These are phyloP conservation scores for Hypericum perforatum DNA, from an alignment of 345 rosid species.

Conservation along the genomic window DNA sequence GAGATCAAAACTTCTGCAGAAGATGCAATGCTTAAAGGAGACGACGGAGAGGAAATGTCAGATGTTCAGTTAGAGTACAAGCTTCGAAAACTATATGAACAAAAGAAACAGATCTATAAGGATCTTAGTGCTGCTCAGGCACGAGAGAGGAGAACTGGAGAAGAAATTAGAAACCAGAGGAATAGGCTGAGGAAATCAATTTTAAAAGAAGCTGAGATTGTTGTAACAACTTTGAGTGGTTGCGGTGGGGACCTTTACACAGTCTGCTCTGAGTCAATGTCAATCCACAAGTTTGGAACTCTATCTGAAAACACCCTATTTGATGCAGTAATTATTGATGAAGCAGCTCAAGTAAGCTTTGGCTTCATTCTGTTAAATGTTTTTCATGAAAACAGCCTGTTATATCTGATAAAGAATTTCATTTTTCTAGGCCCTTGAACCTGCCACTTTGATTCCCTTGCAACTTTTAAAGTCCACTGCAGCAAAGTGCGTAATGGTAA, in stretches of 20 bases:
- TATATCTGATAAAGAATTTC: slow-evolving; percentile 12
- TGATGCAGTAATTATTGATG: slow-evolving; percentile 92
- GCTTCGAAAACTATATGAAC: slow-evolving; percentile 67
- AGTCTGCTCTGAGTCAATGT: slow-evolving; percentile 79
- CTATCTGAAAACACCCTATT: slow-evolving; percentile 74
- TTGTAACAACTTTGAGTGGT: slow-evolving; percentile 89
- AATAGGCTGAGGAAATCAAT: slow-evolving; percentile 72
- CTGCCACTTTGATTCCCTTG: slow-evolving; percentile 96
- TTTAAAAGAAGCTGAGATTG: slow-evolving; percentile 89
- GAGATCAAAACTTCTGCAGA: slow-evolving; percentile 33
- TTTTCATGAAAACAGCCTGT: slow-evolving; percentile 11
- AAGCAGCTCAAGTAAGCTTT: slow-evolving; percentile 82
- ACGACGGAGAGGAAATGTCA: slow-evolving; percentile 48
- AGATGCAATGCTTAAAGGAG: slow-evolving; percentile 32
- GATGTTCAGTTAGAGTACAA: slow-evolving; percentile 53
- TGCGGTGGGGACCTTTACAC: slow-evolving; percentile 94
- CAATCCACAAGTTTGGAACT: slow-evolving; percentile 53
- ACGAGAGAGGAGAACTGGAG: slow-evolving; percentile 60
- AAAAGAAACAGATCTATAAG: slow-evolving; percentile 70
- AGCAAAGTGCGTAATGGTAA: slow-evolving; percentile 84
- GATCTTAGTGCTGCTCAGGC: slow-evolving; percentile 78
- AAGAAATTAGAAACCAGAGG: slow-evolving; percentile 55
- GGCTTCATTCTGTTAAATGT: slow-evolving; percentile 11
- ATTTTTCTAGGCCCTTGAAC: slow-evolving; percentile 76
- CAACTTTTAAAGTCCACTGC: slow-evolving; percentile 82